Evolutionary conservation across 2,329 filamentous ascomycete species (phyloP).

Genomic region (Fusarium sp.): DNA sequence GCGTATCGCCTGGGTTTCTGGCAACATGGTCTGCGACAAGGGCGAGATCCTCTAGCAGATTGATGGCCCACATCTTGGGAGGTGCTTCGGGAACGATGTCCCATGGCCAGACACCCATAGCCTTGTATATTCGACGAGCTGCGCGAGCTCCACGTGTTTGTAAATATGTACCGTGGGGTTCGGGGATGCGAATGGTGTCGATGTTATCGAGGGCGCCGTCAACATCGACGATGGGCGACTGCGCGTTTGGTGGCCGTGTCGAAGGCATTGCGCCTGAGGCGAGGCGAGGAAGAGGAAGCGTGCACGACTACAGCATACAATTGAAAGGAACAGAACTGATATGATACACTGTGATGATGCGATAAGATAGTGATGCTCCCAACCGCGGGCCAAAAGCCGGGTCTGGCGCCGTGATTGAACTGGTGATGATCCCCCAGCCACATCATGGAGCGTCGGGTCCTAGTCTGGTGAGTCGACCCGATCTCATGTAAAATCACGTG

Average conservation of each 20-base stretch:
- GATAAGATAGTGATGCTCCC: slow-evolving; percentile 18
- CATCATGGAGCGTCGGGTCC: slow-evolving; percentile 40
- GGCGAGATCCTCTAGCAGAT: slow-evolving; percentile 43
- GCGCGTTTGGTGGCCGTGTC: slow-evolving; percentile 36
- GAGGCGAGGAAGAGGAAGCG: neutral
- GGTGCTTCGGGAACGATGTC: slow-evolving; percentile 43
- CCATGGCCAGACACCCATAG: slow-evolving; percentile 44
- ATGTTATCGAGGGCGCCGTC: slow-evolving; percentile 36
- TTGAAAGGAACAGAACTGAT: neutral
- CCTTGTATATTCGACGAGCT: slow-evolving; percentile 40
- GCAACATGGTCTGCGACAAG: slow-evolving; percentile 43
- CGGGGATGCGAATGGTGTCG: slow-evolving; percentile 40
- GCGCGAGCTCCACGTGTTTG: slow-evolving; percentile 42
- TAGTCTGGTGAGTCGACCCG: neutral
- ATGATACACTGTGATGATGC: neutral
- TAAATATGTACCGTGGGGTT: slow-evolving; percentile 38
- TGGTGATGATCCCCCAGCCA: slow-evolving; percentile 37
- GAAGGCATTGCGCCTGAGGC: slow-evolving; percentile 37
- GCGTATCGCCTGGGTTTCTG: slow-evolving; percentile 35
- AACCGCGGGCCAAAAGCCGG: slow-evolving; percentile 37
- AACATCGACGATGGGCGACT: slow-evolving; percentile 30
- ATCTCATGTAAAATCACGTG: slow-evolving; percentile 42
- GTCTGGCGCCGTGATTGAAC: slow-evolving; percentile 29
- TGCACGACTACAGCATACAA: slow-evolving; percentile 26
- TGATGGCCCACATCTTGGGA: slow-evolving; percentile 45